phyloP scores from a whole-genome alignment of 805 yeast species.

The Wickerhamomyces hampshirensis region DNA sequence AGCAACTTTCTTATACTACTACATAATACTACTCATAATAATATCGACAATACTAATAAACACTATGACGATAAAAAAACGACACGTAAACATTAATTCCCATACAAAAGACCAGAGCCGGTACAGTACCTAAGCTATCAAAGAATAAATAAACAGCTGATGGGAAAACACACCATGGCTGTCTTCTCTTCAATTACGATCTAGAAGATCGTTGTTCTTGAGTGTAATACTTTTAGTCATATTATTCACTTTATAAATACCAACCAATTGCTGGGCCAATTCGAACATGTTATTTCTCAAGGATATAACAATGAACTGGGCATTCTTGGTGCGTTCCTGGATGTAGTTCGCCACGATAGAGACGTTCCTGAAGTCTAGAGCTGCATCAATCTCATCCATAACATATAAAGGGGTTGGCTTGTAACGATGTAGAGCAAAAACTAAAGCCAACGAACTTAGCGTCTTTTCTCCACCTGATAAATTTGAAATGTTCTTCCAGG shows the following conservation, averaged over 20 bases:
- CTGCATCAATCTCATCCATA: slow-evolving; percentile 99
- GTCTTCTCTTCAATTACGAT: slow-evolving; percentile 3
- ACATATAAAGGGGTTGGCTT: slow-evolving; percentile 97
- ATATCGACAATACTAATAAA: too few species aligned
- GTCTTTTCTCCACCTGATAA: slow-evolving; percentile 98
- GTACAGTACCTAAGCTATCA: too few species aligned
- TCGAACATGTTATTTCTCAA: slow-evolving; percentile 97
- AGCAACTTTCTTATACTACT: too few species aligned
- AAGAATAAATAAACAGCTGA: too few species aligned
- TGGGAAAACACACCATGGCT: too few species aligned
- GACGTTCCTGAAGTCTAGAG: slow-evolving; percentile 93
- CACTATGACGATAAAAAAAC: too few species aligned
- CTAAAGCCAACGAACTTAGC: slow-evolving; percentile 87
- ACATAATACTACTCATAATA: too few species aligned
- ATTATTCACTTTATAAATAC: slow-evolving; percentile 89
- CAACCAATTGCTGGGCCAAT: slow-evolving; percentile 88
- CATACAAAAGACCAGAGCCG: too few species aligned
- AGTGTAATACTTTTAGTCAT: slow-evolving; percentile 83
- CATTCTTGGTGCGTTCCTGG: slow-evolving; percentile 91
- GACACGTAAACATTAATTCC: too few species aligned
- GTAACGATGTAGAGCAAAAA: slow-evolving; percentile 91
- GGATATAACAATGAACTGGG: slow-evolving; percentile 94
- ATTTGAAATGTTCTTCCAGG: slow-evolving; percentile 94
- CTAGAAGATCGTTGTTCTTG: slow-evolving; percentile 51
- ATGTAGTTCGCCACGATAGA: slow-evolving; percentile 97